A percentile compares a stretch with the other conserved stretches of the same genome.
phyloP scores from a whole-genome alignment of 768 basidiomycete species.

The Boletus patriciae region DNA sequence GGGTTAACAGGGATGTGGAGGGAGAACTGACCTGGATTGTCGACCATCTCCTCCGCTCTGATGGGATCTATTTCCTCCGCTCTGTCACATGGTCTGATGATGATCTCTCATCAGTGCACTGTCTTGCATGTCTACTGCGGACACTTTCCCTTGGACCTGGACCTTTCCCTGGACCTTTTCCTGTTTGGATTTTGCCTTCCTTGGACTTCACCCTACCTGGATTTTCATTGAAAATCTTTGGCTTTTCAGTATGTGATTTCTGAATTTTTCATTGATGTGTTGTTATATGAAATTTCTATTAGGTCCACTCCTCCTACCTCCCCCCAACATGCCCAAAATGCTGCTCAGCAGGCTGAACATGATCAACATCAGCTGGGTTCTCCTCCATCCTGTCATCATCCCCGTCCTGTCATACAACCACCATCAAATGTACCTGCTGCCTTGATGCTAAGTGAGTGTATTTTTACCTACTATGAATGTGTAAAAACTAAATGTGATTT shows the following conservation, averaged over 20 bases:
- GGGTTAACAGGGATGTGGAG: too few species aligned
- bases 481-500: background rate
- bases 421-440: background rate
- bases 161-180: background rate
- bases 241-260: background rate
- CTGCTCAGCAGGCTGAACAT: background rate
- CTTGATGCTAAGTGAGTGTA: background rate
- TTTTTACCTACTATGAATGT: background rate
- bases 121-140: too few species aligned
- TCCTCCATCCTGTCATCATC: background rate
- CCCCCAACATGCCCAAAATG: background rate
- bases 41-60: too few species aligned
- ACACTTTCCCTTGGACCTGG: background rate
- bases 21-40: too few species aligned
- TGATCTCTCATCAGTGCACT: too few species aligned
- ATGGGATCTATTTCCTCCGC: too few species aligned
- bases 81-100: too few species aligned
- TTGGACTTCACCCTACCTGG: too few species aligned
- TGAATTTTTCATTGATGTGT: rapidly evolving
- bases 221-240: too few species aligned
- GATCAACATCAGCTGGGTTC: background rate
- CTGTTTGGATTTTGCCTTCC: background rate
- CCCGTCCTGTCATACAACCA: rapidly evolving
- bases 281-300: background rate
- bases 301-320: background rate